phyloP scores from a whole-genome alignment of 164 flowering plant species.

The Vitis vinifera region DNA sequence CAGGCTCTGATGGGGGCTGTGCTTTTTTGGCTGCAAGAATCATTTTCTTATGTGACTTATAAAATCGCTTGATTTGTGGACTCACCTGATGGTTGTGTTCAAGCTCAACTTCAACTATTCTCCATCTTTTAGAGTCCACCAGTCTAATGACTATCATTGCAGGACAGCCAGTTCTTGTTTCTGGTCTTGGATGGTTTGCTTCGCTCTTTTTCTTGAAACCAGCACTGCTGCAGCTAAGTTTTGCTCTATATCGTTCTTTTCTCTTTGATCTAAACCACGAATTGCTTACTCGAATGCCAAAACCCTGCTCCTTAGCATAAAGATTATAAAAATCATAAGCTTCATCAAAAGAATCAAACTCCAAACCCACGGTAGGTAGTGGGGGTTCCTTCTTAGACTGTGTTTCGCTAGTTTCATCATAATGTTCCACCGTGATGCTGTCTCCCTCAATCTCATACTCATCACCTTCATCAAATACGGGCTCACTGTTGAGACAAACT shows the following conservation, averaged over 20 bases:
- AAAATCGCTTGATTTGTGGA: constrained; percentile 35
- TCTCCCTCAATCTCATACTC: constrained; percentile 35
- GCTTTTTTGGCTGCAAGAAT: constrained; percentile 34
- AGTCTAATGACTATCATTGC: constrained; percentile 47
- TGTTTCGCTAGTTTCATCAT: constrained; percentile 13
- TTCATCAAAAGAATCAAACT: constrained; percentile 46
- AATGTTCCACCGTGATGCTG: constrained; percentile 12
- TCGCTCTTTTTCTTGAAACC: constrained; percentile 53
- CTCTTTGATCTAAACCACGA: constrained; percentile 48
- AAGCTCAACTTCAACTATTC: constrained; percentile 45
- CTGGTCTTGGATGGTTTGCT: constrained; percentile 47
- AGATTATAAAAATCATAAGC: constrained; percentile 44
- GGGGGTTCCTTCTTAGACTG: constrained; percentile 18
- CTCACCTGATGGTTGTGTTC: constrained; percentile 45
- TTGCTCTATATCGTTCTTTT: constrained; percentile 44
- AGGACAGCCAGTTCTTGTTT: constrained; percentile 56
- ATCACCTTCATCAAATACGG: constrained; percentile 35
- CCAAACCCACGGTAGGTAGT: constrained; percentile 41
- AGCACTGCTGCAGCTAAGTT: constrained; percentile 53
- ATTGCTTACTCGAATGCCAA: constrained; percentile 48
- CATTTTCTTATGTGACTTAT: constrained; percentile 45
- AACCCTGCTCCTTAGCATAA: constrained; percentile 46
- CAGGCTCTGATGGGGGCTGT: constrained; percentile 22
- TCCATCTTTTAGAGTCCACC: constrained; percentile 43
- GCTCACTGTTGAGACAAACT: constrained; percentile 46